These are phyloP conservation scores for Mycena haematopus DNA, from an alignment of 768 basidiomycete genomes.

Conservation along the genomic window DNA sequence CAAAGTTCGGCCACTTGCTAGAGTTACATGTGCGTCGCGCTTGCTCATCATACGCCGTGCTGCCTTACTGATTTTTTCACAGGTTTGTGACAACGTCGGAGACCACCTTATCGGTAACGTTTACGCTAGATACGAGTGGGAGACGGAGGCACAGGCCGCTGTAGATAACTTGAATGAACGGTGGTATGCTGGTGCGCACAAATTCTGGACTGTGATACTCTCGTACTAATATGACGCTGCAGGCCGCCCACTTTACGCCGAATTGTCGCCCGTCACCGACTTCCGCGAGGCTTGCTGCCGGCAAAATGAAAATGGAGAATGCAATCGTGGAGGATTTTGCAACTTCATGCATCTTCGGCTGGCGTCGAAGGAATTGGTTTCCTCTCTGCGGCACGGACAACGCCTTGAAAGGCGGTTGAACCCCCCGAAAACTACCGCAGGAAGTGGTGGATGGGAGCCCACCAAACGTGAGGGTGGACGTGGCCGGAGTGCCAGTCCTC, in stretches of 20 bases:
- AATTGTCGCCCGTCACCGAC: conserved; percentile 97
- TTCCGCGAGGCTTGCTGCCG: conserved; percentile 99
- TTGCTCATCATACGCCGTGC: neutral
- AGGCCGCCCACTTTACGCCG: conserved; percentile 96
- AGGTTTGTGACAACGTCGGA: conserved; percentile 99
- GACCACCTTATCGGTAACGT: conserved; percentile 98
- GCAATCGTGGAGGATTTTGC: conserved; percentile 97
- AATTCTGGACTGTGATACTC: neutral
- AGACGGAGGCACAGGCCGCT: conserved; percentile 93
- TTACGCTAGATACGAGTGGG: conserved; percentile 98
- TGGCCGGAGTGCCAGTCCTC: conserved; percentile 78
- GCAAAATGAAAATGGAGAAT: conserved; percentile 98
- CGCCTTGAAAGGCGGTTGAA: conserved; percentile 80
- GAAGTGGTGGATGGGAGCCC: conserved; percentile 88
- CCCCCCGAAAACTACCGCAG: conserved; percentile 65
- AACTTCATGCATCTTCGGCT: conserved; percentile 98
- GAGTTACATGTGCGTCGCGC: conserved; percentile 83
- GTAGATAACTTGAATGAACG: conserved; percentile 93
- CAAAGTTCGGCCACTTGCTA: conserved; percentile 93
- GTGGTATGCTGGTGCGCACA: conserved; percentile 93
- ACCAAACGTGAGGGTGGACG: conserved; percentile 67
- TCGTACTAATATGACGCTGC: conserved; percentile 19
- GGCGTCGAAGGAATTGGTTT: conserved; percentile 84
- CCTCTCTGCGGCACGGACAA: conserved; percentile 81
- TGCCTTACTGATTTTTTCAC: conserved; percentile 13